Conservation (phyloP, 768 basidiomycete species). For the Mycena venus region DNA sequence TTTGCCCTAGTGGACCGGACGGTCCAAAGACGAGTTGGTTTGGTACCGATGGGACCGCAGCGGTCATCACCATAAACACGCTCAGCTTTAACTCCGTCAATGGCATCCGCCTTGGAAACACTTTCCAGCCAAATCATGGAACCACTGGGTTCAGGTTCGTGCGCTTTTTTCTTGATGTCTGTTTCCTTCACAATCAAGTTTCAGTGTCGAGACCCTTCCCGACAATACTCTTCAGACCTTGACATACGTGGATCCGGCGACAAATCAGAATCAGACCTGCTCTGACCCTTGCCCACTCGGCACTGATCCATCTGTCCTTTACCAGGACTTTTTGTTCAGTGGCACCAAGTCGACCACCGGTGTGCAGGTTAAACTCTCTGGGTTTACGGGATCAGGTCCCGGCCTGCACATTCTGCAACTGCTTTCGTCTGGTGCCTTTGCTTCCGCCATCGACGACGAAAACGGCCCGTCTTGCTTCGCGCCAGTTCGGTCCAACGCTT, state of each 20-base stretch:
- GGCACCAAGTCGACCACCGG: conserved; percentile 81
- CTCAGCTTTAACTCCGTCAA: conserved; percentile 80
- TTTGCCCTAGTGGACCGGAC: conserved; percentile 90
- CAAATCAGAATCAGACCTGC: conserved; percentile 84
- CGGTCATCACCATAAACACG: conserved; percentile 83
- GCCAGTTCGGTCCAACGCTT: conserved; percentile 77
- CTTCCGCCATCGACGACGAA: conserved; percentile 73
- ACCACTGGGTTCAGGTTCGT: conserved; percentile 91
- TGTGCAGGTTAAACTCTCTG: conserved; percentile 84
- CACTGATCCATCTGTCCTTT: conserved; percentile 80
- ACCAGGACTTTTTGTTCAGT: conserved; percentile 94
- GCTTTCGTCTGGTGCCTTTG: conserved; percentile 92
- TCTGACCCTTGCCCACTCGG: conserved; percentile 83
- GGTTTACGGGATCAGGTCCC: conserved; percentile 80
- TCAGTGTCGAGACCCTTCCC: conserved; percentile 88
- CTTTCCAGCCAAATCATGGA: conserved; percentile 83
- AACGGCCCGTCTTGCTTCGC: conserved; percentile 85
- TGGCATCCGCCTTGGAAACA: conserved; percentile 93
- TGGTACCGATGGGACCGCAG: conserved; percentile 75
- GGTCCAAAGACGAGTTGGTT: conserved; percentile 90
- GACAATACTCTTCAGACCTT: conserved; percentile 87
- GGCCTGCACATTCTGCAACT: conserved; percentile 94
- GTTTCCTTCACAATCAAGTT: conserved; percentile 27
- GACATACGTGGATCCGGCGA: conserved; percentile 81
- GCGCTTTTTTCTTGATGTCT: neutral